Evolutionary conservation across 331 rosid species (phyloP), one percentile per base, ranked within the genome.

Genomic region (Quercus lobata): DNA sequence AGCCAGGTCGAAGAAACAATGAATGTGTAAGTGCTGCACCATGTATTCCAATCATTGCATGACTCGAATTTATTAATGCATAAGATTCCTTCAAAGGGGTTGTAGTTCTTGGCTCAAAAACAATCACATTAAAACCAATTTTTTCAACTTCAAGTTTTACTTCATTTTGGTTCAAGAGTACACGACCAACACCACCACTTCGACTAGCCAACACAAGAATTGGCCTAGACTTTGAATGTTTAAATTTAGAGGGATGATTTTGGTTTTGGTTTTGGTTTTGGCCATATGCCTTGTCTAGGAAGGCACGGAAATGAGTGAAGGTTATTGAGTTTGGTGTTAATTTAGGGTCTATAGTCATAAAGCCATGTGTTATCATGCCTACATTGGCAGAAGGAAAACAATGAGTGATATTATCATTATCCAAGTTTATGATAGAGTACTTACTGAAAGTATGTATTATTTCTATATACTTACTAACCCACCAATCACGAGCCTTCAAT

Each of bases 21-120:
- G 74, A 57, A 60, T 91, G 88, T 5, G 96, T 92, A 2, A 92
- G 79, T 1, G 87, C 91, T 0, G 94, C 94, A 1, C 92, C 97
- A 44, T 91, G 96, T 12, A 92, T 84, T 6, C 96, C 97, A 2
- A 91, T 30, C 85, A 91, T 27, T 1, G 80, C 91, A 73, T 92
- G 88, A 57, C 91, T 88, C 4, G 79, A 73, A 52, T 89, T 91
- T 30, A 92, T 4, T 35, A 84, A 19, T 56, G 72, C 75, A 53
- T 82, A 89, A 11, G 84, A 62, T 9, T 80, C 22, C 0, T 41
- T 37, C 87, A 91, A 27, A 2, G 79, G 35, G 5, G 78, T 81
- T 0, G 24, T 18, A 8, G 19, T 21, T 7, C 74, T 77, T 54
- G 91, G 86, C 81, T 86, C 80, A 1, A 89, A 81, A 5, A 85